A percentile compares a stretch with the other conserved stretches of the same genome.
phyloP scores from a whole-genome alignment of 805 yeast genomes.

The Lipomyces spencermartinsiae region DNA sequence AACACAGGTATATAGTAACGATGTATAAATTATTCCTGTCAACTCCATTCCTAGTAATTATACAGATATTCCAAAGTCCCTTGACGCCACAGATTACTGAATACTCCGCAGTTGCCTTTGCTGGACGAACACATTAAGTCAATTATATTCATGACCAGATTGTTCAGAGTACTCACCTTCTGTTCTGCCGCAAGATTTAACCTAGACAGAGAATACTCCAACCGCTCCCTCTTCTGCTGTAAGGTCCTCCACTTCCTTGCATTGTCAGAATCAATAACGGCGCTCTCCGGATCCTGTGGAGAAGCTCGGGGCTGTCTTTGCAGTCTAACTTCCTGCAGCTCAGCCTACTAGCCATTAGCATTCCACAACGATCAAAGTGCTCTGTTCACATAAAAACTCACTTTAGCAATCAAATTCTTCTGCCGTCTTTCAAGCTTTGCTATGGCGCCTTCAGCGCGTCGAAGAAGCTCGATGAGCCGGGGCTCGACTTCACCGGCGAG shows the following conservation, averaged over 20 bases:
- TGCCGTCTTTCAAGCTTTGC: slow-evolving; percentile 42
- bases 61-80: neutral
- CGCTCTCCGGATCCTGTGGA: slow-evolving; percentile 3
- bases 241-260: slow-evolving; percentile 34
- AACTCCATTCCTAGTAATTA: neutral
- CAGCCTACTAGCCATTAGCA: slow-evolving; percentile 32
- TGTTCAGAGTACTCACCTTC: slow-evolving; percentile 19
- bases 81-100: neutral
- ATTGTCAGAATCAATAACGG: slow-evolving; percentile 19
- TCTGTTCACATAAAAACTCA: neutral
- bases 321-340: slow-evolving; percentile 43
- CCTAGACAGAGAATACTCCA: slow-evolving; percentile 38
- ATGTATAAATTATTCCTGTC: neutral
- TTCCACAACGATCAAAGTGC: neutral
- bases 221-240: slow-evolving; percentile 37
- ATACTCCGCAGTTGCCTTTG: slow-evolving; percentile 9
- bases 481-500: slow-evolving; percentile 44
- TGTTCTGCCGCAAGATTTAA: slow-evolving; percentile 36
- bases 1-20: neutral
- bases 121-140: neutral
- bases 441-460: slow-evolving; percentile 40
- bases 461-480: slow-evolving; percentile 40
- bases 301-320: slow-evolving; percentile 27
- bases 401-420: slow-evolving; percentile 38
- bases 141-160: neutral